A percentile compares a stretch with the other conserved stretches of the same genome.
Evolutionary conservation across 805 yeast species (phyloP).

Genomic region (Lachancea lanzarotensis): DNA sequence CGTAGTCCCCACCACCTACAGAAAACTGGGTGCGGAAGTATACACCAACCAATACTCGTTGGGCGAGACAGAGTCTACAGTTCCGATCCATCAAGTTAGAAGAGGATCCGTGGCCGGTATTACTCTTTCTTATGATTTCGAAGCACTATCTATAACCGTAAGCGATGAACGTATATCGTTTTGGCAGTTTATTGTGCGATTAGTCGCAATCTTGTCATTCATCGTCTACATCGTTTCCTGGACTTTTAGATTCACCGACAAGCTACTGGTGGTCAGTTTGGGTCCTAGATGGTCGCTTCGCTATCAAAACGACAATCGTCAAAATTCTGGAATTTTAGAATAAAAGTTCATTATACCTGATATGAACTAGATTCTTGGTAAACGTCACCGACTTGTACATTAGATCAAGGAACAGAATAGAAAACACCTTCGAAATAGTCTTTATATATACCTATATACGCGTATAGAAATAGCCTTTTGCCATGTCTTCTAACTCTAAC

Average conservation of each 20-base stretch:
- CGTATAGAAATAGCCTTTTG: not conserved
- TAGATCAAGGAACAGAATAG: not conserved
- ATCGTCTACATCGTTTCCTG: constrained; percentile 63
- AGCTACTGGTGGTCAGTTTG: constrained; percentile 40
- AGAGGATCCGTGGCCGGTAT: constrained; percentile 56
- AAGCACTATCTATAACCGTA: constrained; percentile 68
- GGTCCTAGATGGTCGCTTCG: constrained; percentile 50
- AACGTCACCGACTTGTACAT: not conserved
- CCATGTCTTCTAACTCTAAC: not conserved
- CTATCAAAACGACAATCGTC: constrained; percentile 23
- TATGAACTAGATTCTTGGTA: not conserved
- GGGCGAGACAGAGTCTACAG: constrained; percentile 41
- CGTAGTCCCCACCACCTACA: constrained; percentile 78
- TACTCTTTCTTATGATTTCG: constrained; percentile 78
- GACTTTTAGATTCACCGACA: constrained; percentile 52
- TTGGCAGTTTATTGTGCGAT: constrained; percentile 64
- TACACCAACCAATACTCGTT: constrained; percentile 85
- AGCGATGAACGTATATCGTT: constrained; percentile 72
- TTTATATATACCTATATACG: not conserved
- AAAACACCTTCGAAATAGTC: not conserved
- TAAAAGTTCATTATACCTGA: not conserved
- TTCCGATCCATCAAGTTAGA: constrained; percentile 12
- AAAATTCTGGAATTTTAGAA: constrained; percentile 25
- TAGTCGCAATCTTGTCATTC: constrained; percentile 82
- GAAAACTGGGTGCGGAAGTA: constrained; percentile 60